Evolutionary conservation across 768 basidiomycete species (phyloP).

Genomic region (Sutorius australiensis): DNA sequence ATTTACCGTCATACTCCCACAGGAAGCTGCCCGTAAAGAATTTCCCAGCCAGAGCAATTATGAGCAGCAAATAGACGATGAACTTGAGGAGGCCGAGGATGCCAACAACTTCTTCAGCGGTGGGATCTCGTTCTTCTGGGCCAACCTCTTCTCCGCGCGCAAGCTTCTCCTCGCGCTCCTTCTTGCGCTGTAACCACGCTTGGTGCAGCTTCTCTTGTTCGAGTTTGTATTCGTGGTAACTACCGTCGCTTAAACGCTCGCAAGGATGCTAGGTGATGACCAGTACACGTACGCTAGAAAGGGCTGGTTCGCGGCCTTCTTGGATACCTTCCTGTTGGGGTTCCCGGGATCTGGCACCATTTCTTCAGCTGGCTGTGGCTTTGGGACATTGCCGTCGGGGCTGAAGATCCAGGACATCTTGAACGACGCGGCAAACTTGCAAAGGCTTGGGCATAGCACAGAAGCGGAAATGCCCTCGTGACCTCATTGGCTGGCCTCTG

Average conservation of each 20-base stretch:
- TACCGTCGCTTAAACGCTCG: slow-evolving; percentile 26
- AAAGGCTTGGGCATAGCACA: neutral
- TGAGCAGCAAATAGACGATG: slow-evolving; percentile 50
- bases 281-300: slow-evolving; percentile 66
- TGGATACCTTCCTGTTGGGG: slow-evolving; percentile 67
- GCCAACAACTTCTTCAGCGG: slow-evolving; percentile 63
- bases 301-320: slow-evolving; percentile 81
- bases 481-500: neutral
- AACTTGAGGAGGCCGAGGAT: slow-evolving; percentile 66
- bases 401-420: slow-evolving; percentile 68
- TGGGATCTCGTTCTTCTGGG: slow-evolving; percentile 71
- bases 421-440: neutral
- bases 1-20: slow-evolving; percentile 78
- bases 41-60: slow-evolving; percentile 62
- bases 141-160: slow-evolving; percentile 71
- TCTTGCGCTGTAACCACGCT: slow-evolving; percentile 66
- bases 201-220: slow-evolving; percentile 57
- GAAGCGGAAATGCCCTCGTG: neutral
- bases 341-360: slow-evolving; percentile 62
- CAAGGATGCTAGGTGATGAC: neutral
- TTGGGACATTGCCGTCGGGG: slow-evolving; percentile 35
- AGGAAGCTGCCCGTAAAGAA: slow-evolving; percentile 84
- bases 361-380: slow-evolving; percentile 40
- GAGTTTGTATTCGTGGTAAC: slow-evolving; percentile 64
- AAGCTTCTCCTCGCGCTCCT: slow-evolving; percentile 68